Base-by-base conservation (phyloP, 345 rosid genomes). In the Gossypium anomalum region DNA sequence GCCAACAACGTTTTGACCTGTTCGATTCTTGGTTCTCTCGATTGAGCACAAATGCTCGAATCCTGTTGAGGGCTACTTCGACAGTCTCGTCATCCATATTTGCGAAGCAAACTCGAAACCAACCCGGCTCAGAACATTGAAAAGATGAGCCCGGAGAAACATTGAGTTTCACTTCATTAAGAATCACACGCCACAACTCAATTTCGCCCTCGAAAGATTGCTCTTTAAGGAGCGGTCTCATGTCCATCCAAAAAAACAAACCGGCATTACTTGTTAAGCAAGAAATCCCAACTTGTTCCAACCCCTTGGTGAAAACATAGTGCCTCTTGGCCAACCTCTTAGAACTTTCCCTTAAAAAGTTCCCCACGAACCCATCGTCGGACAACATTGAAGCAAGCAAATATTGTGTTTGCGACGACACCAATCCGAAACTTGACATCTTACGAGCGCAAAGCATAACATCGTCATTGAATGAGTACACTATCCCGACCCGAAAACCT, bases 71-170 rank as follows among this genome's bases (percentile, higher is more conserved):
- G 8, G 97, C 94, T 43, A 83, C 82, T 10, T 82, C 82, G 15
- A 88, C 79, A 0, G 90, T 90, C 15, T 83, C 86, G 16, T 89
- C 89, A 12, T 89, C 93, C 91, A 89, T 91, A 41, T 91, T 92
- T 5, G 98, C 98, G 27, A 92, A 89, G 73, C 98, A 92, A 41
- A 90, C 93, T 82, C 97, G 85, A 65, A 90, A 94, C 91, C 96
- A 94, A 4, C 97, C 97, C 1, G 97, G 97, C 67, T 87, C 97
- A 6, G 41, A 22, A 75, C 97, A 89, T 1, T 49, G 81, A 67
- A 94, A 94, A 1, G 98, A 92, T 38, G 86, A 88, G 0, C 97
- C 95, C 0, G 95, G 95, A 3, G 98, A 94, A 14, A 92, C 83
- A 49, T 94, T 92, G 14, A 94, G 95, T 79, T 87, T 94, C 66